These are phyloP conservation scores for Gymnopilus dilepis DNA, from an alignment of 768 basidiomycete genomes.

Conservation along the genomic window DNA sequence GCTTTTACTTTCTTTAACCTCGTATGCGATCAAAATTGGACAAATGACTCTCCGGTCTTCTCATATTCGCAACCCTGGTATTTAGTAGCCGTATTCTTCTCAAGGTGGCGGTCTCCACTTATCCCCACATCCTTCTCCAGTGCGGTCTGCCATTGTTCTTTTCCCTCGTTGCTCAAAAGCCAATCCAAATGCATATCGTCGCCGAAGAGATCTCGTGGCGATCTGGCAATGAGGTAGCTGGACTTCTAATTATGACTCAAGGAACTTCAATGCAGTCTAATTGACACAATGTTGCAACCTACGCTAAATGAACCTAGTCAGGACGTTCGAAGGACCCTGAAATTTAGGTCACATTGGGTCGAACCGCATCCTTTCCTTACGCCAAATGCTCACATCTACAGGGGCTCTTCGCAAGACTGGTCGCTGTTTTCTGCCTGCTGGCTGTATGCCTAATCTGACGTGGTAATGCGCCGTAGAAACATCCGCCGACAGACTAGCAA, in stretches of 20 bases:
- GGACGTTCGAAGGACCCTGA: neutral
- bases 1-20: neutral
- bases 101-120: neutral
- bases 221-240: too few relatives aligned
- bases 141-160: neutral
- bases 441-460: neutral
- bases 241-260: neutral
- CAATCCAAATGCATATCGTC: neutral
- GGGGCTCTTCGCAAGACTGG: too few relatives aligned
- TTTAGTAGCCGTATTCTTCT: neutral
- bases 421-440: neutral
- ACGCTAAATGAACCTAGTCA: neutral
- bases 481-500: neutral
- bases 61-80: neutral
- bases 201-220: neutral
- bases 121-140: neutral
- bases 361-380: neutral
- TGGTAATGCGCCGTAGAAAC: neutral
- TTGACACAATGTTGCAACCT: neutral
- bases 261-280: neutral
- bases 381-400: too few relatives aligned
- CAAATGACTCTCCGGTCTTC: neutral
- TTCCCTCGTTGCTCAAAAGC: neutral
- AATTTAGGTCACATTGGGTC: neutral
- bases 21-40: neutral